Evolutionary conservation across 805 yeast genomes (phyloP), one percentile per base, ranked within the genome.

Genomic region (Ogataea thermomethanolica): DNA sequence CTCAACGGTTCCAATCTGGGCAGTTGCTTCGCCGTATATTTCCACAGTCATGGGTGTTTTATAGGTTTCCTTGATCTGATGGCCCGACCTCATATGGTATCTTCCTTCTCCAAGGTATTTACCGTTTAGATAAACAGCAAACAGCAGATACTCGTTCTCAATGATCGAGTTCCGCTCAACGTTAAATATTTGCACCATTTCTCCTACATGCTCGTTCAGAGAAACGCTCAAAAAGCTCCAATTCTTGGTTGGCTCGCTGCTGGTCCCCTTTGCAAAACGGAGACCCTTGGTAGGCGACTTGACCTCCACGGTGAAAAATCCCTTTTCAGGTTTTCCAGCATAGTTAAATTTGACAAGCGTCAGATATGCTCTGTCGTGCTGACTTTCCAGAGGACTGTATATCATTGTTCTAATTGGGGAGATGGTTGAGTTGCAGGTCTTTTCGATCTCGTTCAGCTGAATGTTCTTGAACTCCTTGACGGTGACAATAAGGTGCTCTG

Each of bases 141-240:
- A 65, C 17, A 70, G 60, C 37, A 85, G 58, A 35, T 67, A 64
- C 51, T 83, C 93, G 39, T 74, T 74, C 29, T 70, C 69, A 15
- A 62, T 61, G n/a, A 62, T 55, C 1, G 62, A 55, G 42, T 66
- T 65, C 30, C 66, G 61, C 13, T 73, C 71, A 15, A 85, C 62
- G 29, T 85, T 85, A 45, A 74, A 69, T 11, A 86, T 67, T 53
- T 78, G 78, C 33, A 88, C 73, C 25, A 75, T 68, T 58, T 87
- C 95, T 25, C 90, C 84, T 41, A 87, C 67, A 10, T 70, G 67
- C 62, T 88, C 96, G 29, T 76, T 81, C 1, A 87, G 78, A 49
- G 72, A 69, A 9, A 84, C 86, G 2, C 91, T 79, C 8, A 84
- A 73, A 52, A 88, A 84, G 39, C 76, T 78, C 95, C 95, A 87